Base-by-base conservation (phyloP, 768 basidiomycete species). In the Mycena rebaudengoi region DNA sequence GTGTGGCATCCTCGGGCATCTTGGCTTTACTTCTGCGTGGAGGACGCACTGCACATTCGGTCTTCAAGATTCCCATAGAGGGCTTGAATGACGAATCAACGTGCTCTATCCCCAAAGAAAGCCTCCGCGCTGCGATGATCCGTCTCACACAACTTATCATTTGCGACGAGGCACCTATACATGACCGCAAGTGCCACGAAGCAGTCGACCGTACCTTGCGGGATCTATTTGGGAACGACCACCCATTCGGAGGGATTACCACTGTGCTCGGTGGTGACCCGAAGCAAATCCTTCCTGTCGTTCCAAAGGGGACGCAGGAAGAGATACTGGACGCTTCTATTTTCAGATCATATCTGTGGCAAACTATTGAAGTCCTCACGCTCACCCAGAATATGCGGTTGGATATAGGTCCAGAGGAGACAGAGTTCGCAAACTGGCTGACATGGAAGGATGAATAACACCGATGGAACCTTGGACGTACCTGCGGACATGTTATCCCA, bases 11-110 rank as follows among this genome's bases (percentile, higher is more conserved):
- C n/a, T n/a, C n/a, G n/a, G n/a, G n/a, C n/a, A n/a, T n/a, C n/a
- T n/a, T n/a, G n/a, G n/a, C n/a, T n/a, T n/a, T n/a, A 26, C 33
- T 49, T 11, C 25, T 46, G 18, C 11, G 10, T 4, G 76, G 76
- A 40, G 80, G 79, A 5, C 66, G 71, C 7, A 82, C 80, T 20
- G 73, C 77, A 1, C 79, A 82, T 60, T 79, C 76, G n/a, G n/a
- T n/a, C 1, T 46, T 81, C 69, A 76, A 79, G 56, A 77, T 80
- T 33, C 80, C 79, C 2, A 69, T 79, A 7, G 49, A 53, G 7
- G 59, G 35, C 7, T 23, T 53, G 12, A 28, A 18, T 16, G 55
- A 29, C 14, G 28, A 29, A 14, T 35, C 29, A 10, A 57, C 23
- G 5, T 40, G 29, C n/a, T 35, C 44, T n/a, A n/a, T n/a, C n/a